phyloP scores from a whole-genome alignment of 208 protist species.

The Acanthamoeba comandoni region DNA sequence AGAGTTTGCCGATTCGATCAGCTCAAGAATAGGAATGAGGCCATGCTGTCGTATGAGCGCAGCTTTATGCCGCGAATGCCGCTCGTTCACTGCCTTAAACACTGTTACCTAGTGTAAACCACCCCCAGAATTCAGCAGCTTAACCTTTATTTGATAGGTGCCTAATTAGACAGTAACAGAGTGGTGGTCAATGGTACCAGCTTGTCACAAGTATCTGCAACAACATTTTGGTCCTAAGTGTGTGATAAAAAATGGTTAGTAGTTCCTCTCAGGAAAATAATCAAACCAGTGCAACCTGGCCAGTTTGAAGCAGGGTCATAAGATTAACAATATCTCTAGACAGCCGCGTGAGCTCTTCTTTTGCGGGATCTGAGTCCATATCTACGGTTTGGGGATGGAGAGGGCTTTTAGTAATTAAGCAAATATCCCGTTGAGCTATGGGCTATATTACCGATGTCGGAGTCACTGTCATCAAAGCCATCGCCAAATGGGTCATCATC shows the following conservation, averaged over 20 bases:
- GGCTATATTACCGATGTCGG: no score
- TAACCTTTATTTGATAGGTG: background rate
- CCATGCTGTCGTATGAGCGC: constrained; percentile 85
- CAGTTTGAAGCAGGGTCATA: constrained; percentile 43
- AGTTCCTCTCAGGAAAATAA: no score
- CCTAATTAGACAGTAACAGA: no score
- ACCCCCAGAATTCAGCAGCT: background rate
- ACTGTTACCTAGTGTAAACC: background rate
- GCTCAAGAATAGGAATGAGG: constrained; percentile 87
- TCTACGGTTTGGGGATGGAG: background rate
- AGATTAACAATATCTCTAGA: constrained; percentile 53
- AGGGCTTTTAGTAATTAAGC: no score
- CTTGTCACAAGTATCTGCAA: constrained; percentile 67
- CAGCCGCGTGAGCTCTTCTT: constrained; percentile 63
- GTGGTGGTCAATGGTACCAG: no score
- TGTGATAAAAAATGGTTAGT: no score
- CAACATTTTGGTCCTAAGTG: no score
- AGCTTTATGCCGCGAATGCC: constrained; percentile 81
- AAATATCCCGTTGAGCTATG: no score
- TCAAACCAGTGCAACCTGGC: constrained; percentile 11
- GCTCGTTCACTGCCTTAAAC: constrained; percentile 68
- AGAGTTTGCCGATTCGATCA: constrained; percentile 82
- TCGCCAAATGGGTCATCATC: constrained; percentile 78
- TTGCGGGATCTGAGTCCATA: constrained; percentile 16
- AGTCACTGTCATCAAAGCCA: constrained; percentile 16